Evolutionary conservation across 1,284 basidiomycete genomes (phyloP).

Genomic region (Sporisorium exsertum): DNA sequence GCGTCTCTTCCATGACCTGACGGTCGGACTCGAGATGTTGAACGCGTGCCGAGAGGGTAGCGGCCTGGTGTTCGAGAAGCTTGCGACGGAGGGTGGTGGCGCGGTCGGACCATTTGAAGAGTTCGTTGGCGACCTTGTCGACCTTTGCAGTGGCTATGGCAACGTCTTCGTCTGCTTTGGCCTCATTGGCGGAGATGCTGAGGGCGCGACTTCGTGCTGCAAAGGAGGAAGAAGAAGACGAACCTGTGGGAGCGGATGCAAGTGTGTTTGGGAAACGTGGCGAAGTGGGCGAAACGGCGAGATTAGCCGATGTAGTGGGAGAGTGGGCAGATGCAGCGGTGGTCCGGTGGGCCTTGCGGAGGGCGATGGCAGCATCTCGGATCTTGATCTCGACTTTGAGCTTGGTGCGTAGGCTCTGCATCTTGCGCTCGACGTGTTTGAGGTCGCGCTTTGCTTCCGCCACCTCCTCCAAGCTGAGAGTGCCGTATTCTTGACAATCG

Average conservation of each 20-base stretch:
- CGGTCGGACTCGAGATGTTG: slow-evolving; percentile 47
- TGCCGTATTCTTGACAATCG: slow-evolving; percentile 51
- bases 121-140: slow-evolving; percentile 52
- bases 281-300: slow-evolving; percentile 32
- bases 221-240: slow-evolving; percentile 21
- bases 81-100: slow-evolving; percentile 40
- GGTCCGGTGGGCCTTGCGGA: slow-evolving; percentile 52
- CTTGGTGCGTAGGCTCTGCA: slow-evolving; percentile 45
- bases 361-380: slow-evolving; percentile 58
- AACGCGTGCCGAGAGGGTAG: slow-evolving; percentile 51
- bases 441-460: slow-evolving; percentile 54
- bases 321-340: slow-evolving; percentile 32
- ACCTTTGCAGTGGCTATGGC: slow-evolving; percentile 46
- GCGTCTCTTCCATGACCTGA: slow-evolving; percentile 35
- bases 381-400: slow-evolving; percentile 59
- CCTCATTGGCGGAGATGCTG: slow-evolving; percentile 48
- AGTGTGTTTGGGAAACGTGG: slow-evolving; percentile 4
- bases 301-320: slow-evolving; percentile 23
- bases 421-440: slow-evolving; percentile 47
- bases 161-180: slow-evolving; percentile 55
- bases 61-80: slow-evolving; percentile 59
- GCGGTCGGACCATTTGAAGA: slow-evolving; percentile 46
- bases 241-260: slow-evolving; percentile 10
- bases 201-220: slow-evolving; percentile 27
- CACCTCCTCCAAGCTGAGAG: slow-evolving; percentile 52